Evolutionary conservation across 768 basidiomycete species (phyloP), one percentile per base, ranked within the genome.

Genomic region (Lentinula raphanica): DNA sequence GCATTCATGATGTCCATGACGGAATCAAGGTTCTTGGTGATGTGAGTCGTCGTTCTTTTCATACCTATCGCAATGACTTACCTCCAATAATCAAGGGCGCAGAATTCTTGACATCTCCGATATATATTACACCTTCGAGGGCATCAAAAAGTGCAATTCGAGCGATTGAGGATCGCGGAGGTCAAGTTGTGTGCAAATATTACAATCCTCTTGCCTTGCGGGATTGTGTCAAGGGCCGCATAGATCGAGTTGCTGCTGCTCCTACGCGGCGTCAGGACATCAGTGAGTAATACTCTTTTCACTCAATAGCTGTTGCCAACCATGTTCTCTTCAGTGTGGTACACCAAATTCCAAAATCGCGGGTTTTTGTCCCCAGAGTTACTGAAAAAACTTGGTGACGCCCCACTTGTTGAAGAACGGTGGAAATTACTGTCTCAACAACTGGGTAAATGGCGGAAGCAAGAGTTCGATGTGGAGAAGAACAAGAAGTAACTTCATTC

Each of bases 11-110:
- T 55, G 87, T 86, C 2, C 86, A 91, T 64, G 90, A 94, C 62
- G 97, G 97, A 3, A 82, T 98, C 50, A 99, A 98, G 74, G 76
- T 99, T 25, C 75, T 98, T 31, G 93, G 88, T 56, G 85, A 88
- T 65, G 92, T 94, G 62, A 56, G 85, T 75, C 13, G 25, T 27
- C 23, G 23, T 49, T 15, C 21, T 36, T 29, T 45, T 50, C 17
- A 12, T 31, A 25, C 38, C n/a, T 36, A 39, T 3, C n/a, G n/a
- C n/a, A 49, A 49, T 35, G 15, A n/a, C 36, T 42, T 42, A 59
- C 25, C 49, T 57, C 0, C 13, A 21, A 58, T 56, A 25, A 58
- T 15, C 56, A 91, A n/a, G 90, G 90, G 91, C 36, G 77, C 82
- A 0, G 74, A 83, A 64, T 76, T 84, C 58, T 74, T 94, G 59